phyloP scores from a whole-genome alignment of 495 filamentous ascomycete genomes.

The Achaetomiella virescens region DNA sequence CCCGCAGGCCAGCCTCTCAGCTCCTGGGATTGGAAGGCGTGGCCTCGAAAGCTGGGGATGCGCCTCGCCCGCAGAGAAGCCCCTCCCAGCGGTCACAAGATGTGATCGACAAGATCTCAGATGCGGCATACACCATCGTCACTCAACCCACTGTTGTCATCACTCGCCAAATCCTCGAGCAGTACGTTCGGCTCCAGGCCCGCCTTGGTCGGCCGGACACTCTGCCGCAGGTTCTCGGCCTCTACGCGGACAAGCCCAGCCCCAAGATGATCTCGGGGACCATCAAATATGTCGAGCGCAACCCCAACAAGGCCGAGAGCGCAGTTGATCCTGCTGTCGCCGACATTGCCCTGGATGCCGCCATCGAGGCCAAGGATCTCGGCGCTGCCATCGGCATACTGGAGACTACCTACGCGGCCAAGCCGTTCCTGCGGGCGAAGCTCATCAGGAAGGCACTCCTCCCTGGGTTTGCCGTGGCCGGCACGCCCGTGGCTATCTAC shows the following conservation, averaged over 20 bases:
- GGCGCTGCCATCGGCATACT: constrained; percentile 72
- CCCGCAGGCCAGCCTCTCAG: constrained; percentile 17
- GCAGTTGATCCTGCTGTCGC: constrained; percentile 64
- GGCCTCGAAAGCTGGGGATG: constrained; percentile 11
- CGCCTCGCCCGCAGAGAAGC: background rate
- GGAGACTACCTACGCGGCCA: constrained; percentile 65
- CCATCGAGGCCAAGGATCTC: constrained; percentile 70
- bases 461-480: constrained; percentile 35
- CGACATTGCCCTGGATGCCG: constrained; percentile 63
- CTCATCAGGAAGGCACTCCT: constrained; percentile 41
- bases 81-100: constrained; percentile 17
- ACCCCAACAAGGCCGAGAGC: constrained; percentile 60
- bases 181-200: constrained; percentile 66
- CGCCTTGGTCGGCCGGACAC: constrained; percentile 63
- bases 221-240: constrained; percentile 69
- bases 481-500: constrained; percentile 65
- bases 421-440: constrained; percentile 66
- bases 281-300: constrained; percentile 53
- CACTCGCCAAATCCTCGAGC: constrained; percentile 58
- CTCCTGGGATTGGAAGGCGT: constrained; percentile 27
- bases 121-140: constrained; percentile 58
- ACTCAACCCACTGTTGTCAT: constrained; percentile 77
- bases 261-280: constrained; percentile 55
- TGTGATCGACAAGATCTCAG: constrained; percentile 40
- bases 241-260: constrained; percentile 79